These are phyloP conservation scores for Trametes villosa DNA, from an alignment of 768 basidiomycete genomes.

Conservation along the genomic window DNA sequence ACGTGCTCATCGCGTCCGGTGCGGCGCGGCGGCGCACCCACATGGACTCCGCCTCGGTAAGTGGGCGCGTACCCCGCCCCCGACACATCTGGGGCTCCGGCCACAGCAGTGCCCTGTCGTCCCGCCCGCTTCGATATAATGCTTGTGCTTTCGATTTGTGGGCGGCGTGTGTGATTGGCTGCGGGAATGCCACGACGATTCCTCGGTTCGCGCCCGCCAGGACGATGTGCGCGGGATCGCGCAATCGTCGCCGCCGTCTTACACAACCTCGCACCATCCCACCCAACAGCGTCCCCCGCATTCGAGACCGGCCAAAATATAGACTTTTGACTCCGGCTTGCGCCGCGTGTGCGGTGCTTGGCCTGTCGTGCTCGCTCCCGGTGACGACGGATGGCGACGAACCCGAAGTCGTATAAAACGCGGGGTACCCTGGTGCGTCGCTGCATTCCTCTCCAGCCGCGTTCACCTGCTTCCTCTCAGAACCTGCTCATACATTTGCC, in stretches of 20 bases:
- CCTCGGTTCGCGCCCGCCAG: slow-evolving; percentile 7
- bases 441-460: background rate
- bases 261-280: slow-evolving; percentile 24
- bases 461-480: background rate
- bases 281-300: slow-evolving; percentile 6
- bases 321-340: background rate
- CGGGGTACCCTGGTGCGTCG: background rate
- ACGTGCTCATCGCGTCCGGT: background rate
- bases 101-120: background rate
- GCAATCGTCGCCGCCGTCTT: slow-evolving; percentile 21
- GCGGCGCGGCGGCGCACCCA: background rate
- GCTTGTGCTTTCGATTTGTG: background rate
- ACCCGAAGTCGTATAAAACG: slow-evolving; percentile 2
- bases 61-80: background rate
- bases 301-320: background rate
- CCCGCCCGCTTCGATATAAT: background rate
- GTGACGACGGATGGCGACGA: slow-evolving; percentile 15
- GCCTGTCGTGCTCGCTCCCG: slow-evolving; percentile 5
- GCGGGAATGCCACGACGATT: slow-evolving; percentile 9
- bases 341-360: background rate
- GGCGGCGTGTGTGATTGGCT: background rate
- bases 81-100: background rate
- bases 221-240: slow-evolving; percentile 19
- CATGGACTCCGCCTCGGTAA: background rate
- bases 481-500: background rate